These are phyloP conservation scores for Colletotrichum zoysiae DNA, from an alignment of 2,329 filamentous ascomycete genomes.

Conservation along the genomic window DNA sequence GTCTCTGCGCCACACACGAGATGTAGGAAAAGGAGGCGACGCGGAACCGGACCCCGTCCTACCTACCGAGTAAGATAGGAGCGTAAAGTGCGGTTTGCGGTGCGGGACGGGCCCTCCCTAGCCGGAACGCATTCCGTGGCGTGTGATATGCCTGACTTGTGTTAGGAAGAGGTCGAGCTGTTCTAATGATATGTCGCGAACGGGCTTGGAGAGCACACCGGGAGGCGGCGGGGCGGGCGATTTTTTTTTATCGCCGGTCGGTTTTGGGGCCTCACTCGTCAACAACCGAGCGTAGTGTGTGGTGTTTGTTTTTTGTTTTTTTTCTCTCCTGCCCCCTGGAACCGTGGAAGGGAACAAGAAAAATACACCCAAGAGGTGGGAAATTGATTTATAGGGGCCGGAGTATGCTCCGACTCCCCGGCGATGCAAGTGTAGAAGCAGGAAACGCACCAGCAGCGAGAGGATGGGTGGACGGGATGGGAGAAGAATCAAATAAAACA, in stretches of 20 bases:
- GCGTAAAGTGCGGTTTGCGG: background rate
- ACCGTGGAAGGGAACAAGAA: constrained; percentile 15
- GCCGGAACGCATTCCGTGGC: background rate
- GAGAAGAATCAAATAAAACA: background rate
- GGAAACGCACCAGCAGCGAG: constrained; percentile 6
- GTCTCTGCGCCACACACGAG: constrained; percentile 17
- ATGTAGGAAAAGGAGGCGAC: constrained; percentile 1
- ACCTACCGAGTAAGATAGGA: background rate
- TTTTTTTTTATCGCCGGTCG: background rate
- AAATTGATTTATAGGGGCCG: constrained; percentile 29
- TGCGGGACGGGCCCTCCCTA: background rate
- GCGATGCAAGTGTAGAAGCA: constrained; percentile 13
- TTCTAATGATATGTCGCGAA: background rate
- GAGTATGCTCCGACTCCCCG: constrained; percentile 32
- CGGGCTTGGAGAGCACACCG: constrained; percentile 5
- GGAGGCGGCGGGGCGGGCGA: constrained; percentile 1
- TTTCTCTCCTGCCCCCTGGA: background rate
- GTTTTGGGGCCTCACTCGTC: constrained; percentile 10
- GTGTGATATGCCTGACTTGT: background rate
- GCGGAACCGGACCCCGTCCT: constrained; percentile 7
- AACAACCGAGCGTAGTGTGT: constrained; percentile 16
- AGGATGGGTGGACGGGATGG: background rate
- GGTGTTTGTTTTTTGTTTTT: constrained; percentile 19
- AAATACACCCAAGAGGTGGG: constrained; percentile 19
- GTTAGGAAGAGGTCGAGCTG: background rate